These are phyloP conservation scores for Diaporthe citriasiana DNA, from an alignment of 2,329 filamentous ascomycete genomes.

Conservation along the genomic window DNA sequence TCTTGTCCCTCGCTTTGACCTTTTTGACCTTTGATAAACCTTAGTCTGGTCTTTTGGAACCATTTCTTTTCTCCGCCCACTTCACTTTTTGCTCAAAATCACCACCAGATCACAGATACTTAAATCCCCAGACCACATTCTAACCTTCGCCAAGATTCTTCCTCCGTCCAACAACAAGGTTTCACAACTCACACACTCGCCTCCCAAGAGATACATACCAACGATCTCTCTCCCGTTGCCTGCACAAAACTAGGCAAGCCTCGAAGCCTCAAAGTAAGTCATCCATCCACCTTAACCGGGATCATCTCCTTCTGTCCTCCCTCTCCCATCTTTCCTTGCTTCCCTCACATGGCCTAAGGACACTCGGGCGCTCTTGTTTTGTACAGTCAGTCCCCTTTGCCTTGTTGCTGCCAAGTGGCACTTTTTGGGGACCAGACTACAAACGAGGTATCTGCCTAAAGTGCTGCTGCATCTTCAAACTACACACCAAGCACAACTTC, in stretches of 20 bases:
- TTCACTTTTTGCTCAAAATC: background rate
- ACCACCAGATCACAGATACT: background rate
- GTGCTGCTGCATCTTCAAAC: background rate
- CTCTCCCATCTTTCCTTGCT: background rate
- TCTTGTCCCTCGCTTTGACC: background rate
- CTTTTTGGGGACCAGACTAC: background rate
- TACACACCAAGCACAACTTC: background rate
- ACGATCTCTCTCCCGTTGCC: background rate
- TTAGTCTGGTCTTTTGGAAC: background rate
- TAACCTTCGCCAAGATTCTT: too few species aligned
- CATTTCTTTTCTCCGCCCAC: background rate
- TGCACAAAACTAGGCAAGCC: background rate
- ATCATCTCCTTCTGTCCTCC: slow-evolving; percentile 3
- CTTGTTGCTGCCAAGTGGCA: background rate
- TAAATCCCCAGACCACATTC: background rate
- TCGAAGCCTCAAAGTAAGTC: background rate
- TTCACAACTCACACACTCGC: background rate
- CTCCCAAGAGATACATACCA: background rate
- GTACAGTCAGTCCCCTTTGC: background rate
- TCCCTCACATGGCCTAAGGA: background rate
- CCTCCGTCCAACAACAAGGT: background rate
- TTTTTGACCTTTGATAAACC: background rate
- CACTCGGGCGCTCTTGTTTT: background rate
- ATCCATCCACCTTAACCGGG: background rate
- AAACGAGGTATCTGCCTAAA: background rate